Conservation (phyloP, 371 early-diverging fungal genomes). For the Nematocida sp. region DNA sequence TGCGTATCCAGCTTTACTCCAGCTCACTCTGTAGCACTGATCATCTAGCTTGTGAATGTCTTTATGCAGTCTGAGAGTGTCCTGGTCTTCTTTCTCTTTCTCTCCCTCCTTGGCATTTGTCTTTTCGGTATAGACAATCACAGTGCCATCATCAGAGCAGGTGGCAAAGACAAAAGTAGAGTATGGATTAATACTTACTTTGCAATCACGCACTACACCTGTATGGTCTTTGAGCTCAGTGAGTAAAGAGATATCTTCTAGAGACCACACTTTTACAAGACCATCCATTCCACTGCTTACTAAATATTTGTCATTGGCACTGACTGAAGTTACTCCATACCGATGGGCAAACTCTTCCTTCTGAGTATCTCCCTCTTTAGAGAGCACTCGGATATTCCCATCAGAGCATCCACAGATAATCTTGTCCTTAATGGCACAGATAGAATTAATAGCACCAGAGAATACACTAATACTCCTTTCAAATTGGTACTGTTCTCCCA, state of each 20-base stretch:
- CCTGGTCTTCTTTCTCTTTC: neutral
- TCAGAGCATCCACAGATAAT: slow-evolving; percentile 63
- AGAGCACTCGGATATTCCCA: slow-evolving; percentile 56
- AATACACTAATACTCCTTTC: slow-evolving; percentile 53
- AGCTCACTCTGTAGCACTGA: slow-evolving; percentile 55
- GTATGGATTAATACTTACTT: slow-evolving; percentile 50
- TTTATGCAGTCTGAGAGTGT: neutral
- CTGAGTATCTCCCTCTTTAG: slow-evolving; percentile 9
- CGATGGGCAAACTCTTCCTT: slow-evolving; percentile 40
- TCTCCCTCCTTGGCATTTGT: neutral
- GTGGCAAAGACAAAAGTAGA: slow-evolving; percentile 56
- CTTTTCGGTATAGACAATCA: slow-evolving; percentile 49
- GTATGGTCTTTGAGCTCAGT: slow-evolving; percentile 54
- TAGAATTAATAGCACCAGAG: slow-evolving; percentile 57
- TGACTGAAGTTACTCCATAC: slow-evolving; percentile 55
- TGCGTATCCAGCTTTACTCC: slow-evolving; percentile 60
- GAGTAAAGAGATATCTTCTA: slow-evolving; percentile 24
- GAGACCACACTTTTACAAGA: slow-evolving; percentile 44
- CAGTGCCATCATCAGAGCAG: slow-evolving; percentile 60
- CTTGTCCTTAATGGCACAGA: slow-evolving; percentile 10
- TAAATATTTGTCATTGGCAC: slow-evolving; percentile 48
- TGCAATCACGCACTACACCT: slow-evolving; percentile 54
- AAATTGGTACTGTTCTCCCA: slow-evolving; percentile 16
- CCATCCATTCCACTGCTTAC: slow-evolving; percentile 60
- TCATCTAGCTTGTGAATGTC: slow-evolving; percentile 53